Conservation (phyloP, 116 monocot genomes). For the Iris pallida region DNA sequence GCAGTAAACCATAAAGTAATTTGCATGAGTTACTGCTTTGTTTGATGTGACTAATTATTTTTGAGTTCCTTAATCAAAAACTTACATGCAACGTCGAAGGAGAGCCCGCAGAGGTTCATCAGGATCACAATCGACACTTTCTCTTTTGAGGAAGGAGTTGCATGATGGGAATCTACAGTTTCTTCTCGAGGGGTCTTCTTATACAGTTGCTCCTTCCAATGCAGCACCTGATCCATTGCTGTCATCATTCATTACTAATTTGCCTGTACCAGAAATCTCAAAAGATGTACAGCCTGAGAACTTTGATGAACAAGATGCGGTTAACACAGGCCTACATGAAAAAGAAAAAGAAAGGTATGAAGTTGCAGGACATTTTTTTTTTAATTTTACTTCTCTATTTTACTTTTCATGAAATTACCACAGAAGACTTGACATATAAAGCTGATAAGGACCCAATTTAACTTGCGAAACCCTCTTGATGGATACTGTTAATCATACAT, state of each 20-base stretch:
- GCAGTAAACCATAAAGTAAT: no score
- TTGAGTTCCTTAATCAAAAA: conserved; percentile 33
- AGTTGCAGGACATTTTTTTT: background rate
- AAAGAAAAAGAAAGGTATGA: conserved; percentile 49
- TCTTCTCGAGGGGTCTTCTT: conserved; percentile 48
- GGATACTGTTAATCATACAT: no score
- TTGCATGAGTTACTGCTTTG: no score
- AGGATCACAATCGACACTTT: conserved; percentile 42
- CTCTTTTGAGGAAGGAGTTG: conserved; percentile 57
- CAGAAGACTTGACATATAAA: no score
- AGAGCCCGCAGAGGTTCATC: conserved; percentile 44
- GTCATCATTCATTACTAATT: conserved; percentile 56
- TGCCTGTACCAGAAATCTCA: conserved; percentile 31
- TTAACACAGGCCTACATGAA: conserved; percentile 18
- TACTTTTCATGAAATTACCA: no score
- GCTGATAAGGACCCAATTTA: no score
- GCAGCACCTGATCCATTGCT: conserved; percentile 63
- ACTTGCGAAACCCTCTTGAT: no score
- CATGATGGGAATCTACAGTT: conserved; percentile 53
- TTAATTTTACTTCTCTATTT: no score
- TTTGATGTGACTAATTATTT: no score
- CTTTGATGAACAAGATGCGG: conserved; percentile 25
- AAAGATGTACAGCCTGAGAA: conserved; percentile 33
- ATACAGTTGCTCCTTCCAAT: conserved; percentile 21
- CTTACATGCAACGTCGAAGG: conserved; percentile 52